Evolutionary conservation across 345 rosid genomes (phyloP).

Genomic region (Gossypium australe): DNA sequence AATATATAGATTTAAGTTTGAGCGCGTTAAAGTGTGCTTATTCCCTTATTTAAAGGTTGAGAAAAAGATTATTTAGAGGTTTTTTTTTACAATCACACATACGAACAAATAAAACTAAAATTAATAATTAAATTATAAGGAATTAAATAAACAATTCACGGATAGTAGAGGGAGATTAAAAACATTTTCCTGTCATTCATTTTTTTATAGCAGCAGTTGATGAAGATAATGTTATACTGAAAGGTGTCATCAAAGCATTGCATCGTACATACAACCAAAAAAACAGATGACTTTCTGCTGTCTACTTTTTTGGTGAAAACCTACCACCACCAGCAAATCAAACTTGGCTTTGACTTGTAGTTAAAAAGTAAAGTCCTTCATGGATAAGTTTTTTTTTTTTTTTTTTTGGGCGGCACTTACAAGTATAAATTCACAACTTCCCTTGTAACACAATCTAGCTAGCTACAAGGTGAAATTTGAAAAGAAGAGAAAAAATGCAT

Average conservation of each 20-base stretch:
- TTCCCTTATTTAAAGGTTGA: too few species aligned
- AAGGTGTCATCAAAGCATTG: neutral
- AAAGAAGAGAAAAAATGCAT: slow-evolving; percentile 14
- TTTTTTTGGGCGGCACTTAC: neutral
- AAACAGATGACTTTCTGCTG: neutral
- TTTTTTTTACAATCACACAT: too few species aligned
- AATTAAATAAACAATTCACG: too few species aligned
- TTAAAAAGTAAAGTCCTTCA: neutral
- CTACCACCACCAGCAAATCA: slow-evolving; percentile 12
- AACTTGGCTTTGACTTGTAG: slow-evolving; percentile 15
- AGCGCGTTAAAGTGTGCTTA: fast-evolving
- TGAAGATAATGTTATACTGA: too few species aligned
- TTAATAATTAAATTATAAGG: too few species aligned
- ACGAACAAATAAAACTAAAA: too few species aligned
- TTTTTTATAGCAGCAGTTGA: too few species aligned
- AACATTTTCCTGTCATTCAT: too few species aligned
- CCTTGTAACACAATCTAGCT: neutral
- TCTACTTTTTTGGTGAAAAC: neutral
- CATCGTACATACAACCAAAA: neutral
- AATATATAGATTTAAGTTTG: too few species aligned
- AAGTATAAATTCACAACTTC: neutral
- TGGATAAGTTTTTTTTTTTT: too few species aligned
- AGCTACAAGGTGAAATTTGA: neutral
- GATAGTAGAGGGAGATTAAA: too few species aligned
- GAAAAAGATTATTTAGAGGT: too few species aligned